phyloP scores from a whole-genome alignment of 2,329 filamentous ascomycete genomes.

The Cladosporium phlei region DNA sequence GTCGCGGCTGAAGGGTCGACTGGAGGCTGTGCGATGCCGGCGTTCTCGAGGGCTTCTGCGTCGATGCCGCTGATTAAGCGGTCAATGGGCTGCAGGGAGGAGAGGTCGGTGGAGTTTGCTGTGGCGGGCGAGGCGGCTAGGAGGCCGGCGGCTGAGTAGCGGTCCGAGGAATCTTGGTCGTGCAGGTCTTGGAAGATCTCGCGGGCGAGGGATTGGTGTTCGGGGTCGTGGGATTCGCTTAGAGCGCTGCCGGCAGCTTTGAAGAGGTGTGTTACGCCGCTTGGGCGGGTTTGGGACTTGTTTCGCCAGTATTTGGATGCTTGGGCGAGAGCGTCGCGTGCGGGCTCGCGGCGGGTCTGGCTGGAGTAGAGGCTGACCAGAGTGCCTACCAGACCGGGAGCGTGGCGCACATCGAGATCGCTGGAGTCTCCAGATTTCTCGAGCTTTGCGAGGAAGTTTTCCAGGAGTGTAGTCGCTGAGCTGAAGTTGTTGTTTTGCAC shows the following conservation, averaged over 20 bases:
- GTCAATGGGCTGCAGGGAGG: constrained; percentile 57
- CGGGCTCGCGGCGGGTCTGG: constrained; percentile 67
- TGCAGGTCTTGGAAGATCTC: constrained; percentile 74
- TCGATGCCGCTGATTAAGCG: constrained; percentile 59
- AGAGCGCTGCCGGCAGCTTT: constrained; percentile 79
- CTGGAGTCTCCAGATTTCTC: constrained; percentile 56
- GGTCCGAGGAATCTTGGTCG: constrained; percentile 60
- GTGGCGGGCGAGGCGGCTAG: constrained; percentile 67
- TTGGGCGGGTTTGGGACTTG: constrained; percentile 46
- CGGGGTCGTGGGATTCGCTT: constrained; percentile 64
- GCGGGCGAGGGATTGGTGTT: constrained; percentile 66
- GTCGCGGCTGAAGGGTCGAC: constrained; percentile 21
- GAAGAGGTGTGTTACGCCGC: constrained; percentile 58
- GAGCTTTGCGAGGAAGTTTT: constrained; percentile 68
- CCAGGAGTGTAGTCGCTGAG: constrained; percentile 69
- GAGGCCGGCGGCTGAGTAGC: constrained; percentile 71
- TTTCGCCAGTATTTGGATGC: constrained; percentile 77
- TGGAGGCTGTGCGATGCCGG: constrained; percentile 53
- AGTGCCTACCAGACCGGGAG: constrained; percentile 78
- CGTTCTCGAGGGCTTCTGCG: constrained; percentile 57
- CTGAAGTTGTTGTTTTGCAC: constrained; percentile 65
- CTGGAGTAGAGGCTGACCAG: constrained; percentile 72
- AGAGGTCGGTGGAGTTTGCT: constrained; percentile 49
- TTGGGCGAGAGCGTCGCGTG: constrained; percentile 69
- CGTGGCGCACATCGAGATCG: constrained; percentile 65